Percentiles rank a stretch among this genome's conserved stretches.
Conservation (phyloP, 2,329 filamentous ascomycete genomes). For the Curvularia spicifera region DNA sequence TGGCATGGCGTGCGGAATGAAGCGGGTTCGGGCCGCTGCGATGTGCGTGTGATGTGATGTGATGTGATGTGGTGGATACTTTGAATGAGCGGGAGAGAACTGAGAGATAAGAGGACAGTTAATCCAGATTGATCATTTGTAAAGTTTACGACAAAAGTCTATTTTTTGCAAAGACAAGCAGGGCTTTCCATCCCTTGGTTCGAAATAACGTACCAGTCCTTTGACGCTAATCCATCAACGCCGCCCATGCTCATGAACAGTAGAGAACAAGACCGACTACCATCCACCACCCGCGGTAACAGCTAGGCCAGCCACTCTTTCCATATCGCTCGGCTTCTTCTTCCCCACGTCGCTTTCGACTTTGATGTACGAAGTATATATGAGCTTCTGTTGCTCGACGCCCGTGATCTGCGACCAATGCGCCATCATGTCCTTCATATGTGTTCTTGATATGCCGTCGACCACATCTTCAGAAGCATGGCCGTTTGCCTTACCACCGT, state of each 20-base stretch:
- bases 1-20: background rate
- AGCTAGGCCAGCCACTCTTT: slow-evolving; percentile 85
- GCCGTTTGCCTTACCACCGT: slow-evolving; percentile 47
- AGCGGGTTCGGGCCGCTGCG: slow-evolving; percentile 1
- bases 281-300: slow-evolving; percentile 92
- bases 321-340: slow-evolving; percentile 69
- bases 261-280: slow-evolving; percentile 55
- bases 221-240: background rate
- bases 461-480: slow-evolving; percentile 48
- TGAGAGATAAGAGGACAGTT: too few relatives aligned
- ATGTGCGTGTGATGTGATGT: background rate
- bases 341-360: slow-evolving; percentile 93
- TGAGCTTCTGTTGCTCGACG: slow-evolving; percentile 73
- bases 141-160: too few relatives aligned
- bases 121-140: too few relatives aligned
- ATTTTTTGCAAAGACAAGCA: too few relatives aligned
- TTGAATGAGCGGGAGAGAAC: too few relatives aligned
- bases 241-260: slow-evolving; percentile 3
- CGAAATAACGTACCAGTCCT: background rate
- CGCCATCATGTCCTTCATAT: slow-evolving; percentile 71
- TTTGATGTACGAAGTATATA: slow-evolving; percentile 86
- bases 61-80: background rate
- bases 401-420: slow-evolving; percentile 79
- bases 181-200: too few relatives aligned
- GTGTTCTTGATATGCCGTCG: slow-evolving; percentile 69